Percentiles rank a stretch among this genome's conserved stretches.
phyloP scores from a whole-genome alignment of 2,329 filamentous ascomycete genomes.

The Cercospora beticola region DNA sequence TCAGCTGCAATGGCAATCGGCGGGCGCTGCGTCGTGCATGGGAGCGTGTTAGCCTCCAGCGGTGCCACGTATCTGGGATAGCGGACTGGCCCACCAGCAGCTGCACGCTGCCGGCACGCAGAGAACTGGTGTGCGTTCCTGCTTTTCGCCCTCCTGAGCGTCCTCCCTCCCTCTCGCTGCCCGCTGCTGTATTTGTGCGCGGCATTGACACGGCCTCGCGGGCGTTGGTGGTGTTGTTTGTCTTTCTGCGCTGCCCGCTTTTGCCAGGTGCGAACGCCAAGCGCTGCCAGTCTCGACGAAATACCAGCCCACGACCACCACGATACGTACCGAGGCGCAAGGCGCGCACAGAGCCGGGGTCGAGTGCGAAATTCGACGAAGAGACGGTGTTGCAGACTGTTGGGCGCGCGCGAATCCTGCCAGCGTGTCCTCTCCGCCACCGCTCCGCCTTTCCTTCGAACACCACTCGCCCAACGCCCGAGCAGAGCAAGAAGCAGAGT shows the following conservation, averaged over 20 bases:
- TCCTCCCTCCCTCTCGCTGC: background rate
- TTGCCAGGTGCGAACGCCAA: background rate
- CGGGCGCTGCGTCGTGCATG: slow-evolving; percentile 13
- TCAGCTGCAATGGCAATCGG: slow-evolving; percentile 14
- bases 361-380: slow-evolving; percentile 13
- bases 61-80: slow-evolving; percentile 21
- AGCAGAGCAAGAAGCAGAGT: background rate
- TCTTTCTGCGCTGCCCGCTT: background rate
- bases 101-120: slow-evolving; percentile 17
- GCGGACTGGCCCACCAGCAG: slow-evolving; percentile 7
- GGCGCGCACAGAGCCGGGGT: slow-evolving; percentile 15
- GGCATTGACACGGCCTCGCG: slow-evolving; percentile 9
- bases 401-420: slow-evolving; percentile 5
- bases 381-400: slow-evolving; percentile 3
- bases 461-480: background rate
- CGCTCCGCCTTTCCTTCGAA: slow-evolving; percentile 1
- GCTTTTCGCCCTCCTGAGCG: background rate
- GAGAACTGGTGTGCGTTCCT: background rate
- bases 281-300: background rate
- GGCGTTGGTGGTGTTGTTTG: slow-evolving; percentile 8
- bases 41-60: slow-evolving; percentile 13
- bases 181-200: slow-evolving; percentile 1
- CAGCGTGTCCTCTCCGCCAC: slow-evolving; percentile 7
- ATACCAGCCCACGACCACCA: background rate
- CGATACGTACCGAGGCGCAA: background rate